Conservation (phyloP, 306 rosid genomes). For the Corylus americana region DNA sequence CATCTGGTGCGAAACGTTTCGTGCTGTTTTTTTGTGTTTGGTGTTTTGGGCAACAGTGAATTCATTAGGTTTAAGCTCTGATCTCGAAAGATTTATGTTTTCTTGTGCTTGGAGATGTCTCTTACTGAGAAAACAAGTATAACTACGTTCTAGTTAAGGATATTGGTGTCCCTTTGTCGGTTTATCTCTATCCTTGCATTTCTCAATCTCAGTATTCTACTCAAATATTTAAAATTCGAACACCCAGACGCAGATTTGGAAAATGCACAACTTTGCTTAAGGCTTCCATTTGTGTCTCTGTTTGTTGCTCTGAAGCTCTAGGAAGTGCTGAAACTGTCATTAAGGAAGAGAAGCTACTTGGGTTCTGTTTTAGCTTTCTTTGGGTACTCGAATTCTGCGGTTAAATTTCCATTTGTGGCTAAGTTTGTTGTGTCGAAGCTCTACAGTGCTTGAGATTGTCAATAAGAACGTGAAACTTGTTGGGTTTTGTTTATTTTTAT, state of each 20-base stretch:
- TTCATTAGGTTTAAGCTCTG: constrained; percentile 55
- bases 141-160: constrained; percentile 34
- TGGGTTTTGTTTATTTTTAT: background rate
- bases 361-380: background rate
- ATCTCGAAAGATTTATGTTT: constrained; percentile 53
- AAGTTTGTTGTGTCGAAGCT: constrained; percentile 19
- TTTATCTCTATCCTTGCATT: constrained; percentile 13
- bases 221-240: background rate
- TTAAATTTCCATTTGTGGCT: constrained; percentile 10
- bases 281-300: constrained; percentile 14
- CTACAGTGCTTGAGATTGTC: background rate
- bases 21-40: constrained; percentile 10
- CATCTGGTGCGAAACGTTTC: background rate
- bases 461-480: constrained; percentile 5
- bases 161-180: constrained; percentile 28
- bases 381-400: constrained; percentile 1
- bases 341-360: constrained; percentile 20
- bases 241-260: constrained; percentile 20
- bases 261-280: background rate
- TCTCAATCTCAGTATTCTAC: constrained; percentile 6
- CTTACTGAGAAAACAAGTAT: constrained; percentile 32
- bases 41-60: constrained; percentile 21
- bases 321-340: background rate
- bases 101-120: constrained; percentile 52
- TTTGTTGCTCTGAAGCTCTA: constrained; percentile 23